Percentiles rank a stretch among this genome's conserved stretches.
Evolutionary conservation across 768 basidiomycete genomes (phyloP).

Genomic region (Boletus pseudo-olivaceus): DNA sequence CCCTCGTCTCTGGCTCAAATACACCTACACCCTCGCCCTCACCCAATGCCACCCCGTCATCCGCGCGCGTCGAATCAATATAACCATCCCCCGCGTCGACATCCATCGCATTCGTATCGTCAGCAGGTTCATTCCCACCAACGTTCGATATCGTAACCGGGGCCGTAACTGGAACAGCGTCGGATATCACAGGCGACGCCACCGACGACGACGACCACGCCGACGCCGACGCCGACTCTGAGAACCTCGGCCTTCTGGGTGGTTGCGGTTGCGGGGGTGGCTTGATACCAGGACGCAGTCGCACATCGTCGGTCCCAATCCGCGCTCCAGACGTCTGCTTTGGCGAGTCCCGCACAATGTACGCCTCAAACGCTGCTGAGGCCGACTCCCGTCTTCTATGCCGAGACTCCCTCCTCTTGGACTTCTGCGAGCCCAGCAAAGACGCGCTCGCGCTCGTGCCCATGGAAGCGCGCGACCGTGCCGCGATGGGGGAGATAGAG

Average conservation of each 20-base stretch:
- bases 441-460: not conserved
- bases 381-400: constrained; percentile 11
- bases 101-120: not conserved
- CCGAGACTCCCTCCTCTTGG: not conserved
- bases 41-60: not conserved
- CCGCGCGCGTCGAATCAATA: not conserved
- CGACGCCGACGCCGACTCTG: not conserved
- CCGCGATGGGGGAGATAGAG: not conserved
- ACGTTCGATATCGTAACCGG: not conserved
- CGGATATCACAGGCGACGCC: not conserved
- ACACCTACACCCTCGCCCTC: not conserved
- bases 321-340: not conserved
- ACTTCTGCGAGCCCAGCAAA: not conserved
- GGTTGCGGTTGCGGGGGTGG: not conserved
- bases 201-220: not conserved
- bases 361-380: constrained; percentile 16
- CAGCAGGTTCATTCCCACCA: not conserved
- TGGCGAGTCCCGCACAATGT: constrained; percentile 12
- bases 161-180: not conserved
- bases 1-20: not conserved
- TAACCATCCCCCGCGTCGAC: not conserved
- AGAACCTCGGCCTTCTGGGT: not conserved
- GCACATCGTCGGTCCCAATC: not conserved
- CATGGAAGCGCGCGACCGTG: not conserved
- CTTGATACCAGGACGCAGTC: not conserved